phyloP scores from a whole-genome alignment of 768 basidiomycete species.

The Calvatia gigantea region DNA sequence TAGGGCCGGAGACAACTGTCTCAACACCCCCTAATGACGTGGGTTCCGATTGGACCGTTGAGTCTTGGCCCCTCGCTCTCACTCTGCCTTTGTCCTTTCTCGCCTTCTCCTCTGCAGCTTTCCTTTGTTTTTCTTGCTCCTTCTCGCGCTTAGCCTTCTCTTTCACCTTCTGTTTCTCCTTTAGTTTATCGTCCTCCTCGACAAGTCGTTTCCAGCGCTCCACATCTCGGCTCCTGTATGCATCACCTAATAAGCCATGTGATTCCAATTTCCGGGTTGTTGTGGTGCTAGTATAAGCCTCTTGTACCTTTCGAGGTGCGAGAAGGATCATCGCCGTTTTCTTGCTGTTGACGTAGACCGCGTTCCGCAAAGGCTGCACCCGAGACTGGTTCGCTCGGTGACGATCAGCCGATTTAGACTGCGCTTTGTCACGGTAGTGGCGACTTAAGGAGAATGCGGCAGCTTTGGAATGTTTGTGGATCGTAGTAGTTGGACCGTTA shows the following conservation, averaged over 20 bases:
- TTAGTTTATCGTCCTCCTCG: slow-evolving; percentile 20
- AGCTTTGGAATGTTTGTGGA: slow-evolving; percentile 82
- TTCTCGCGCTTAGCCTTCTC: slow-evolving; percentile 21
- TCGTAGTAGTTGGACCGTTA: slow-evolving; percentile 60
- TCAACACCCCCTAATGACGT: neutral
- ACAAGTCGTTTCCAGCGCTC: slow-evolving; percentile 17
- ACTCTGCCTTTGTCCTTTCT: slow-evolving; percentile 22
- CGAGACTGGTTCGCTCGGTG: slow-evolving; percentile 21
- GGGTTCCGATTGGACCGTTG: neutral
- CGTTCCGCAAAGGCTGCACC: slow-evolving; percentile 17
- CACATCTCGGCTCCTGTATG: slow-evolving; percentile 29
- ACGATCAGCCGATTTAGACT: slow-evolving; percentile 14
- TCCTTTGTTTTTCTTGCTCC: slow-evolving; percentile 25
- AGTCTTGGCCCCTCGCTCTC: slow-evolving; percentile 11
- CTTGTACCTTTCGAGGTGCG: slow-evolving; percentile 73
- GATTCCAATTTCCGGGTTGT: slow-evolving; percentile 66
- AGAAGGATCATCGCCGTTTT: slow-evolving; percentile 55
- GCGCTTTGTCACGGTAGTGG: slow-evolving; percentile 36
- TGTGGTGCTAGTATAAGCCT: slow-evolving; percentile 72
- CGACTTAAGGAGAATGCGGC: slow-evolving; percentile 78
- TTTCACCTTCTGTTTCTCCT: slow-evolving; percentile 21
- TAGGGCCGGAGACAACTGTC: neutral
- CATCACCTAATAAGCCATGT: slow-evolving; percentile 61
- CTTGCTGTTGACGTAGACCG: slow-evolving; percentile 24
- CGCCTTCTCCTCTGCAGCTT: slow-evolving; percentile 24